Evolutionary conservation across 176 grass and related monocot genomes (phyloP).

Genomic region (Dactylis glomerata): DNA sequence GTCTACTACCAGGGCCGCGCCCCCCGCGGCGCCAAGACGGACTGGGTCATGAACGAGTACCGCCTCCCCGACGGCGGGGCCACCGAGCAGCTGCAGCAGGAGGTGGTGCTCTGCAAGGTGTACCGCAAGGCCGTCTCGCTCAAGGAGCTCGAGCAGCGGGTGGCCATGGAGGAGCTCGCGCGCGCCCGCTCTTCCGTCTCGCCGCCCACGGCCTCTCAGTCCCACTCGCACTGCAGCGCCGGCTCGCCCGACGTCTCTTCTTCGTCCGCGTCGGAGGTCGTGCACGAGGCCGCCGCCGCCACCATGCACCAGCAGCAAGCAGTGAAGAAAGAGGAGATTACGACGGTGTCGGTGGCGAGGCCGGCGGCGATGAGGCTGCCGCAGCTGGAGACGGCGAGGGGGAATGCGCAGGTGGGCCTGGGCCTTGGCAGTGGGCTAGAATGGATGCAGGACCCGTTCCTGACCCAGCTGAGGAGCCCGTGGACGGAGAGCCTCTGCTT

Average conservation of each 20-base stretch:
- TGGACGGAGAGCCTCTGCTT: constrained; percentile 62
- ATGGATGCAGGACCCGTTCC: constrained; percentile 84
- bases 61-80: constrained; percentile 82
- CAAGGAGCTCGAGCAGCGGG: constrained; percentile 91
- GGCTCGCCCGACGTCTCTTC: constrained; percentile 49
- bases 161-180: constrained; percentile 74
- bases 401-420: too few relatives aligned
- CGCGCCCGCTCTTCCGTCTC: neutral
- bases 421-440: constrained; percentile 38
- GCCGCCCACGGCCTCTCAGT: neutral
- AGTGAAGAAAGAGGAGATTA: constrained; percentile 45
- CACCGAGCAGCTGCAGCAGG: too few relatives aligned
- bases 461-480: constrained; percentile 76
- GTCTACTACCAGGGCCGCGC: constrained; percentile 91
- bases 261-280: constrained; percentile 44
- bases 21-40: constrained; percentile 69
- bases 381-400: constrained; percentile 55
- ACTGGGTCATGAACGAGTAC: constrained; percentile 99
- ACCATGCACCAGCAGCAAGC: too few relatives aligned
- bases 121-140: constrained; percentile 81
- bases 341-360: neutral
- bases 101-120: constrained; percentile 85
- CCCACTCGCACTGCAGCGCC: neutral
- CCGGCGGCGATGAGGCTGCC: constrained; percentile 40
- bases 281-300: neutral